Evolutionary conservation across 495 filamentous ascomycete genomes (phyloP), one percentile per base, ranked within the genome.

Genomic region (Trichoderma reesei): DNA sequence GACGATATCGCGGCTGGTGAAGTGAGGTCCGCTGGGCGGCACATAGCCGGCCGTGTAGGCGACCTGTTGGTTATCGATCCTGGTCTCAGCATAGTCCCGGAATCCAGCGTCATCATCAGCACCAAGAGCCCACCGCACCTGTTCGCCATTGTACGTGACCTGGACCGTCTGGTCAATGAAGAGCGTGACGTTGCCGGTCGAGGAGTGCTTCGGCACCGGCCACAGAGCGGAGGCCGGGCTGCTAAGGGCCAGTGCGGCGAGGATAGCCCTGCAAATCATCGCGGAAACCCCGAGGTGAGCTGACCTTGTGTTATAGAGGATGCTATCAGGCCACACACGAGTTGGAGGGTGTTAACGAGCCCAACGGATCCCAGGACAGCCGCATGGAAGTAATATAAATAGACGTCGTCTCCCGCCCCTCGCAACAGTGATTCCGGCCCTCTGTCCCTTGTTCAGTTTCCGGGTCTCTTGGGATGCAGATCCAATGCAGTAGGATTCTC

Each of bases 81-180:
- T 61, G 33, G 36, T 61, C 59, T 61, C 59, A 41, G 59, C 59
- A 41, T 41, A 41, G 16, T 38, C 36, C 36, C 36, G 59, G 5
- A n/a, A 39, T 34, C 31, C 31, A 18, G 41, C 37, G 38, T 41
- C 31, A 41, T 62, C 38, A 39, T 34, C 0, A 41, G n/a, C 11
- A 39, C 26, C 4, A 14, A 41, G 41, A 44, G 11, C 66, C 65
- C 67, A 75, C 71, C 81, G 72, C 85, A 83, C 82, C 70, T 65
- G 70, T 72, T 69, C 73, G 66, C 80, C 79, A 70, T 84, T 84
- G 68, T 86, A 87, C 36, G 76, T 80, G 61, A 88, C 74, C 16
- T 75, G 41, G 13, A 87, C 71, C 63, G 77, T 71, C 26, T 80
- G 71, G 51, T 77, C 71, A 63, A 89, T 82, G 77, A 80, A 89